These are phyloP conservation scores for Aspergillus incahuasiensis DNA, from an alignment of 495 filamentous ascomycete species.

Conservation along the genomic window DNA sequence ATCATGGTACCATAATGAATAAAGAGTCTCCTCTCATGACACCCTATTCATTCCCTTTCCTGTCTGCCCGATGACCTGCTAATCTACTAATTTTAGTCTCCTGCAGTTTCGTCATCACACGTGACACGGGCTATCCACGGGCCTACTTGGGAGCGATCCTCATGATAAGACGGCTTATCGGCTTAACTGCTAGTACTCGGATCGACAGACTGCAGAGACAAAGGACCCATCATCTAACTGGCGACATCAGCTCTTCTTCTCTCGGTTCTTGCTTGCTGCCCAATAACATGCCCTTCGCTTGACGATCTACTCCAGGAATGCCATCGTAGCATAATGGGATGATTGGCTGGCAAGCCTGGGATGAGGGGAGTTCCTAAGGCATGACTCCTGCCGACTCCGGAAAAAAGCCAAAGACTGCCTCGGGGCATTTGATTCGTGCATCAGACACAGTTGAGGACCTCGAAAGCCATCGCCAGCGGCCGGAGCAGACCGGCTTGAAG, in stretches of 20 bases:
- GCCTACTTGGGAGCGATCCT: too few relatives aligned
- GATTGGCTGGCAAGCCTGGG: constrained; percentile 1
- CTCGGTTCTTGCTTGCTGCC: constrained; percentile 1
- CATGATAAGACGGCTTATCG: neutral
- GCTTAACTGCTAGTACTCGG: neutral
- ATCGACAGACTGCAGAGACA: neutral
- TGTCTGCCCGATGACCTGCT: neutral
- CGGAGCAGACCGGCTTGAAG: constrained; percentile 13
- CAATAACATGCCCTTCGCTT: constrained; percentile 8
- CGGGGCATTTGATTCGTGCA: neutral
- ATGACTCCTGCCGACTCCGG: neutral
- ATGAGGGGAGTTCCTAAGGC: neutral
- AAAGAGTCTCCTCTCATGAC: constrained; percentile 25
- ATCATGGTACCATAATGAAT: constrained; percentile 27
- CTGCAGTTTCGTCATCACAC: neutral
- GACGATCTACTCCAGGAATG: constrained; percentile 15
- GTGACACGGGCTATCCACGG: neutral
- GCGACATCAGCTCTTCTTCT: neutral
- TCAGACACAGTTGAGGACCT: neutral
- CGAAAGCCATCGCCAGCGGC: constrained; percentile 8
- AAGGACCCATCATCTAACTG: neutral
- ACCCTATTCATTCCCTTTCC: neutral
- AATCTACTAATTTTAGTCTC: neutral
- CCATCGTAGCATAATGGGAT: neutral
- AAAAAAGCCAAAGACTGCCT: neutral